phyloP scores from a whole-genome alignment of 495 filamentous ascomycete species.

The Polyplosphaeria fusca region DNA sequence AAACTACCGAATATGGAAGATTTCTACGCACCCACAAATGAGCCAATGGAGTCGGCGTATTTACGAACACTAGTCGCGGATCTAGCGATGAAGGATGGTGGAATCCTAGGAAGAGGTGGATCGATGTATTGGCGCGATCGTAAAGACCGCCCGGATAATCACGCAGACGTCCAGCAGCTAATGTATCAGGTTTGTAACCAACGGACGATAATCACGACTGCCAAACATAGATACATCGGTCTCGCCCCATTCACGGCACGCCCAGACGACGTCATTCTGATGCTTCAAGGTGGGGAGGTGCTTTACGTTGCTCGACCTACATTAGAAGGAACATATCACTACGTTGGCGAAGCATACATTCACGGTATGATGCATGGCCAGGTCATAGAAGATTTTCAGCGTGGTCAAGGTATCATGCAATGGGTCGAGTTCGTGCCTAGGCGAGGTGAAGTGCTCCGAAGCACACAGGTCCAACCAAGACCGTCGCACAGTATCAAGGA shows the following conservation, averaged over 20 bases:
- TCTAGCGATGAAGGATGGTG: background rate
- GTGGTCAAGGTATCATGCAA: background rate
- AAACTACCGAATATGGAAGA: background rate
- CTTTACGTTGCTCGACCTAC: slow-evolving; percentile 1
- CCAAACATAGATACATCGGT: background rate
- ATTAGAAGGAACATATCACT: background rate
- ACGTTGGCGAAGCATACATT: slow-evolving; percentile 3
- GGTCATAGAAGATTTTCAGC: background rate
- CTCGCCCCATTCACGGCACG: background rate
- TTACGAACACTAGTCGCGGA: background rate
- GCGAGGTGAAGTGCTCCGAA: background rate
- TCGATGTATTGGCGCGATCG: background rate
- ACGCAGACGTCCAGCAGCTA: background rate
- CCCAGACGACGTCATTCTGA: background rate
- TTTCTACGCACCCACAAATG: background rate
- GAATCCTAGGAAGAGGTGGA: background rate
- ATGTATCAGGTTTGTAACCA: background rate
- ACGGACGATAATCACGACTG: background rate
- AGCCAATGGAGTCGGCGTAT: background rate
- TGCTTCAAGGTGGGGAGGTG: background rate
- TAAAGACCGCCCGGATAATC: background rate
- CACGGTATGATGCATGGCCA: slow-evolving; percentile 1
- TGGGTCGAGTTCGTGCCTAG: background rate
- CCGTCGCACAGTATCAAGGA: background rate
- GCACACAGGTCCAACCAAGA: background rate